Evolutionary conservation across 345 rosid species (phyloP), one percentile per base, ranked within the genome.

Genomic region (Populus davidiana): DNA sequence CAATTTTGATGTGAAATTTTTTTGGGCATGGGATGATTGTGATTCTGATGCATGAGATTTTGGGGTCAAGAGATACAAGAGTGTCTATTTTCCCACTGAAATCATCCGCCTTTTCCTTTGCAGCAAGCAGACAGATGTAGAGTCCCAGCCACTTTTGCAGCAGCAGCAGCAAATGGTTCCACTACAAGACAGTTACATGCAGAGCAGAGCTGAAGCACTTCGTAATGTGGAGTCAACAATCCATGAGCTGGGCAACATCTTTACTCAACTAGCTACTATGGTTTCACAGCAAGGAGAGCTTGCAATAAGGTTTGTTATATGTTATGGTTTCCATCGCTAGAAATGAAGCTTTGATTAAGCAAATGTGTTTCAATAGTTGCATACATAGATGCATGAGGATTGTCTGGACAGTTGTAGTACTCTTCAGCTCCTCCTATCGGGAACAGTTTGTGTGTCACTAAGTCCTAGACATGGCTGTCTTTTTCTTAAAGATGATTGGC

Each of bases 211-310:
- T 68, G 92, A 91, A 86, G 95, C 95, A 47, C 86, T 92, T 73
- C 95, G 87, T 70, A 91, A 88, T 47, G 93, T 92, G 14, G 95
- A 92, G 86, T 91, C 97, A 77, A 92, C 97, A 43, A 91, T 92
- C 84, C 97, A 92, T 63, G 97, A 92, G 80, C 84, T 91, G 67
- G 23, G 93, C 84, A 86, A 43, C 81, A 92, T 92, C 71, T 92
- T 92, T 79, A 89, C 93, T 8, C 97, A 92, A 81, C 86, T 92
- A 43, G 94, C 94, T 69, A 91, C 92, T 56, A 88, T 92, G 92
- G 95, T 92, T 74, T 91, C 97, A 73, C 97, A 92, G 77, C 97
- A 92, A 86, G 97, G 97, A 75, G 93, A 91, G 85, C 88, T 91
- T 77, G 97, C 97, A 69, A 92, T 92, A 85, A 91, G 95, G 97